Percentiles rank a stretch among this genome's conserved stretches.
Conservation (phyloP, 2,329 filamentous ascomycete genomes). For the Aspergillus pseudonomiae region DNA sequence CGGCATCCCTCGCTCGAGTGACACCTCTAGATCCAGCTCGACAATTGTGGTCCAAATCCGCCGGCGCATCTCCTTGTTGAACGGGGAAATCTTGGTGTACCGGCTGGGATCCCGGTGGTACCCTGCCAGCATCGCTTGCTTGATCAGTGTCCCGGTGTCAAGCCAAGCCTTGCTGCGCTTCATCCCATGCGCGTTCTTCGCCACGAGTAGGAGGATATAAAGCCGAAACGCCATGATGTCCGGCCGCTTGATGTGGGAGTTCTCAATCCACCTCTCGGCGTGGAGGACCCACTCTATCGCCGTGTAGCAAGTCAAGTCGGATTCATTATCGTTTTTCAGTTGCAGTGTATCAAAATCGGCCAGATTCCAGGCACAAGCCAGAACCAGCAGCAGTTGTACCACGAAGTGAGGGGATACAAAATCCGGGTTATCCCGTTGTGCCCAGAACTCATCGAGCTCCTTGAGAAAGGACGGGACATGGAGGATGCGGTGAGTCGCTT, state of each 20-base stretch:
- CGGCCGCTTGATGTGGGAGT: constrained; percentile 65
- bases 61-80: constrained; percentile 52
- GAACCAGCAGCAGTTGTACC: constrained; percentile 41
- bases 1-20: constrained; percentile 59
- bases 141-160: constrained; percentile 53
- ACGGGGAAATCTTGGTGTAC: constrained; percentile 38
- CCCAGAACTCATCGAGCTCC: constrained; percentile 42
- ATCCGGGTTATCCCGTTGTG: constrained; percentile 28
- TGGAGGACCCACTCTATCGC: constrained; percentile 76
- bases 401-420: constrained; percentile 36
- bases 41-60: constrained; percentile 61
- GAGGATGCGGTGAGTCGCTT: constrained; percentile 44
- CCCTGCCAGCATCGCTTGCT: constrained; percentile 57
- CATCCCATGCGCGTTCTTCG: constrained; percentile 54
- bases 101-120: constrained; percentile 50
- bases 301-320: constrained; percentile 33
- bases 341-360: constrained; percentile 32
- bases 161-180: constrained; percentile 60
- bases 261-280: constrained; percentile 84
- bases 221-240: constrained; percentile 55
- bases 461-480: constrained; percentile 45
- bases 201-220: constrained; percentile 54
- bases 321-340: constrained; percentile 27
- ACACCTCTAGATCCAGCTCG: constrained; percentile 60
- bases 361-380: constrained; percentile 44